Base-by-base conservation (phyloP, 306 rosid species). In the Alnus rubra region DNA sequence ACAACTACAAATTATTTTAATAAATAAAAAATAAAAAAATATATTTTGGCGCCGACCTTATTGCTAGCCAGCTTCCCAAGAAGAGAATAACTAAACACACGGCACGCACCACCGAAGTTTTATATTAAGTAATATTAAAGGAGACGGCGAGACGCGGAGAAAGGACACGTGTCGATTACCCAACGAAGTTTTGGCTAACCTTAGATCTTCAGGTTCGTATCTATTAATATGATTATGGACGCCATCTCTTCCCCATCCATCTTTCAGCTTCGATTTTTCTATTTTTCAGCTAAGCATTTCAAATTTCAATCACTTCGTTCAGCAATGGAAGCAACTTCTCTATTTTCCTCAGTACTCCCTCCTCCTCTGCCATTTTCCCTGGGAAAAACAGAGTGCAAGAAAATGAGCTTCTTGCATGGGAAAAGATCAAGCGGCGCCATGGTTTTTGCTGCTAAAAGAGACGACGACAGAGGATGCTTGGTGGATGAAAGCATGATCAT, bases 401-500 rank as follows among this genome's bases (percentile, higher is more conserved):
- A 50, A 47, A 37, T 19, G 15, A 39, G 63, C 51, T 52, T 42
- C 72, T 42, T 42, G 72, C 52, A n/a, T 9, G 51, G 72, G 16
- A 39, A 10, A 68, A 18, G 72, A 42, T 68, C 52, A n/a, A 42
- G 72, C 8, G 72, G 72, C 8, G 72, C 39, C 54, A 42, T 4
- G 37, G 54, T 15, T 8, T n/a, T 47, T 44, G 83, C 54, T 0
- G 47, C 37, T 1, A 9, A 44, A 18, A 44, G 53, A 9, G 75
- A 78, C 47, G 9, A 78, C 47, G 9, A 47, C 18, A 13, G 79
- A 14, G 73, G 84, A 37, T 45, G 80, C 37, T 49, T 15, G 2
- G 82, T 79, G 1, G 88, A 84, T 28, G 80, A 84, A 74, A 81
- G 79, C 77, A 84, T 84, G 88, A 74, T 80, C 51, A 65, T 80